Evolutionary conservation across 306 rosid species (phyloP), one percentile per base, ranked within the genome.

Genomic region (Ochetophila trinervis): DNA sequence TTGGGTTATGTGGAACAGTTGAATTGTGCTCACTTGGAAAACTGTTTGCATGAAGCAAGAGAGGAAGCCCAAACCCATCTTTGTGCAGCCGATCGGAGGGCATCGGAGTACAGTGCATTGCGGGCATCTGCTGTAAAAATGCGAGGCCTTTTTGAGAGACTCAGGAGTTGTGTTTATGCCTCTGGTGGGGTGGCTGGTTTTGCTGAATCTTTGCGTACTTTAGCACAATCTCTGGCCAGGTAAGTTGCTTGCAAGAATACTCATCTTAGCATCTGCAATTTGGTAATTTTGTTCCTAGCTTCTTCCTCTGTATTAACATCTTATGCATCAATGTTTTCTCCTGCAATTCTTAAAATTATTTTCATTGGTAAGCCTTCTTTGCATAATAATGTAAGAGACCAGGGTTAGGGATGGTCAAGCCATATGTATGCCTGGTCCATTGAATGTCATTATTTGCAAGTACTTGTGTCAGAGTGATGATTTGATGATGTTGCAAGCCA

Each of bases 21-120:
- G 97, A 94, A 94, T 75, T 94, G 99, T 82, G 99, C 90, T 65
- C 97, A 90, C 79, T 70, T 94, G 82, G 99, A 94, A 82, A 94
- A 88, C 70, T 90, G 96, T 73, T 78, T 94, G 81, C 97, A 94
- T 48, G 99, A 90, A 72, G 99, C 99, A 57, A 91, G 99, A 79
- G 97, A 94, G 84, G 99, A 94, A 83, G 99, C 97, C 71, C 99
- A 94, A 73, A 90, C 97, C 30, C 96, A 94, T 83, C 95, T 84
- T 70, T 90, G 97, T 79, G 92, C 97, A 24, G 95, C 99, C 69
- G 95, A 88, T 45, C 87, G 97, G 67, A 86, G 95, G 82, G 97
- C 97, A 69, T 81, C 95, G 9, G 97, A 94, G 78, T 94, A 94
- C 64, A 76, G 74, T 77, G 81, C 76, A 42, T 78, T 90, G 61